Evolutionary conservation across 306 rosid genomes (phyloP).

Genomic region (Hippophae tibetana): DNA sequence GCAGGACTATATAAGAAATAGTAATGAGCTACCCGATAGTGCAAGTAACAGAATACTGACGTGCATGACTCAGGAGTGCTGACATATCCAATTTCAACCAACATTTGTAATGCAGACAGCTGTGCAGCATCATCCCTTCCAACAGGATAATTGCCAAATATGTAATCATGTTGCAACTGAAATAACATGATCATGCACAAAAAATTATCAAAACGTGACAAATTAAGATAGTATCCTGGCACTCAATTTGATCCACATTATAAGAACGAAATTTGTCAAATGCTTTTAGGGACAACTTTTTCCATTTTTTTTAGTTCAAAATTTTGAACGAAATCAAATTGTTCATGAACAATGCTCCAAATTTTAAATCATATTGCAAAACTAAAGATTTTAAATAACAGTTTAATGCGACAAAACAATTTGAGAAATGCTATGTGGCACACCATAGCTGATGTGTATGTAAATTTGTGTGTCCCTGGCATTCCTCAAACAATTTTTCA

Average conservation of each 20-base stretch:
- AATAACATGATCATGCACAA: conserved; percentile 21
- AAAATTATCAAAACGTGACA: conserved; percentile 1
- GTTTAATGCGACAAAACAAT: not conserved
- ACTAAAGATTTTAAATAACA: not conserved
- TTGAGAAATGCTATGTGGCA: too few relatives aligned
- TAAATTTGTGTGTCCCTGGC: too few relatives aligned
- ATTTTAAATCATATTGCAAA: not conserved
- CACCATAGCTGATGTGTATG: too few relatives aligned
- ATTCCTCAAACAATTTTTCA: not conserved
- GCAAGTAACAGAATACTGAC: conserved; percentile 33
- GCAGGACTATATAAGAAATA: conserved; percentile 13
- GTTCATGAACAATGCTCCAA: not conserved
- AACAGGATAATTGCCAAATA: conserved; percentile 86
- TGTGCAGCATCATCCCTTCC: conserved; percentile 91
- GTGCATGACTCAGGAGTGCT: conserved; percentile 69
- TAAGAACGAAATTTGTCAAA: not conserved
- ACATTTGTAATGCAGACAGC: conserved; percentile 83
- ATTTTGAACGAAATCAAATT: not conserved
- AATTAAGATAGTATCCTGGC: not conserved
- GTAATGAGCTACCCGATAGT: not conserved
- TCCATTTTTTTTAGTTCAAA: not conserved
- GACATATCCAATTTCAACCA: conserved; percentile 76
- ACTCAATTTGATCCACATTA: not conserved
- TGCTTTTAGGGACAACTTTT: not conserved
- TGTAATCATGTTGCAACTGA: conserved; percentile 94